A percentile compares a stretch with the other conserved stretches of the same genome.
phyloP scores from a whole-genome alignment of 805 yeast species.

The Cyberlindnera euphorbiae region DNA sequence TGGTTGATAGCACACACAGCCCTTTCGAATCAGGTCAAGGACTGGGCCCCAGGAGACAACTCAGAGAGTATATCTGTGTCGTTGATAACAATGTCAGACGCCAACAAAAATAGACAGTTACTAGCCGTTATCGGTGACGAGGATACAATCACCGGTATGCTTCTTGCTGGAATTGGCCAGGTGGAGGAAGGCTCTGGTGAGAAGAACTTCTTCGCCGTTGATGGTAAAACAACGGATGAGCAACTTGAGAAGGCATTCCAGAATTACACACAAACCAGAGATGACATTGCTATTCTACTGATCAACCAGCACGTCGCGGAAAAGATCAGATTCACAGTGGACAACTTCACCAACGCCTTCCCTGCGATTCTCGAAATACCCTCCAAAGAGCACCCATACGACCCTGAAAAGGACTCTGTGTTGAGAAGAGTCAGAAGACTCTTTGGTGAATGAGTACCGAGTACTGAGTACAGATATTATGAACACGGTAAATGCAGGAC shows the following conservation, averaged over 20 bases:
- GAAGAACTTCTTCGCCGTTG: conserved; percentile 77
- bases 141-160: conserved; percentile 93
- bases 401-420: conserved; percentile 96
- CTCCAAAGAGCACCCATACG: conserved; percentile 95
- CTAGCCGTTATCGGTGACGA: conserved; percentile 97
- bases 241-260: conserved; percentile 73
- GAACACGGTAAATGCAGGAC: conserved; percentile 23
- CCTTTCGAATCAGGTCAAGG: too few species aligned
- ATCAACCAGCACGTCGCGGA: conserved; percentile 96
- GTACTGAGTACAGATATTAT: too few species aligned
- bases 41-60: too few species aligned
- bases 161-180: conserved; percentile 94
- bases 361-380: conserved; percentile 97
- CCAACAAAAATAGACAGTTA: conserved; percentile 65
- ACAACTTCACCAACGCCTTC: conserved; percentile 81
- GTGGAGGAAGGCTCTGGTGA: conserved; percentile 49
- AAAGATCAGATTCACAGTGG: conserved; percentile 75
- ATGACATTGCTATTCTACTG: conserved; percentile 87
- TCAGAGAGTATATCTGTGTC: too few species aligned
- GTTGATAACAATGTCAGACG: conserved; percentile 9
- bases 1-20: background rate
- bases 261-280: conserved; percentile 65
- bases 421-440: conserved; percentile 90
- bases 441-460: conserved; percentile 69
- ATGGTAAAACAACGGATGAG: conserved; percentile 71